Conservation (phyloP, 1,284 basidiomycete species). For the Phaffia rhodozyma region DNA sequence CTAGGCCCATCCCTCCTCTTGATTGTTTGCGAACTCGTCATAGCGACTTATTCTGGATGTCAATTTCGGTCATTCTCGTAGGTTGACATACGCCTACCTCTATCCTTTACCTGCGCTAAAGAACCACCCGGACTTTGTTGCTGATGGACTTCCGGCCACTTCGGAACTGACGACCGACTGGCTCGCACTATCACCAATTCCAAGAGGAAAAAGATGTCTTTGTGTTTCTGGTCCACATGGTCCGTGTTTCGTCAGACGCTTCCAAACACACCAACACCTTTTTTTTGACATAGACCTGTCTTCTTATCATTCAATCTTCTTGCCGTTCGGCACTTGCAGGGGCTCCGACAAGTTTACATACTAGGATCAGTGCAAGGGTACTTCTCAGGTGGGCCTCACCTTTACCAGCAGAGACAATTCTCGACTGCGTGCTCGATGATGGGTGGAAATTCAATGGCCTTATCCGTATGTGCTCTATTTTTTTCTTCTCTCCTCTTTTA, state of each 20-base stretch:
- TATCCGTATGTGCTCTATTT: neutral
- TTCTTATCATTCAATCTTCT: neutral
- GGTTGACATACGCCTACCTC: neutral
- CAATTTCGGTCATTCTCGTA: slow-evolving; percentile 21
- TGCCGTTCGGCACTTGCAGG: neutral
- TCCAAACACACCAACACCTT: neutral
- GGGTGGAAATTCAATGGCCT: slow-evolving; percentile 12
- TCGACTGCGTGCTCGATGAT: slow-evolving; percentile 10
- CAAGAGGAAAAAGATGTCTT: slow-evolving; percentile 15
- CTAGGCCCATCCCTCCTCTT: too few species aligned
- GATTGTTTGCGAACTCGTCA: slow-evolving; percentile 16
- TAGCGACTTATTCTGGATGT: slow-evolving; percentile 20
- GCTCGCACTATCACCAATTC: slow-evolving; percentile 12
- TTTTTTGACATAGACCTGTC: neutral
- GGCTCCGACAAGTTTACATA: slow-evolving; percentile 3
- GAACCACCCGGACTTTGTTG: neutral
- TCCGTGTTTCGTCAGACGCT: neutral
- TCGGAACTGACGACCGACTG: neutral
- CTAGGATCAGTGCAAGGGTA: slow-evolving; percentile 7
- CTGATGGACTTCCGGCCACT: neutral
- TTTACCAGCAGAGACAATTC: slow-evolving; percentile 9
- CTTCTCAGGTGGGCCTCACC: slow-evolving; percentile 9
- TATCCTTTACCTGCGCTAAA: neutral
- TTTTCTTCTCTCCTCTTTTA: neutral
- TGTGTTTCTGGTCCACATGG: slow-evolving; percentile 8